Evolutionary conservation across 2,329 filamentous ascomycete species (phyloP).

Genomic region (Sphaerulina vaccinii): DNA sequence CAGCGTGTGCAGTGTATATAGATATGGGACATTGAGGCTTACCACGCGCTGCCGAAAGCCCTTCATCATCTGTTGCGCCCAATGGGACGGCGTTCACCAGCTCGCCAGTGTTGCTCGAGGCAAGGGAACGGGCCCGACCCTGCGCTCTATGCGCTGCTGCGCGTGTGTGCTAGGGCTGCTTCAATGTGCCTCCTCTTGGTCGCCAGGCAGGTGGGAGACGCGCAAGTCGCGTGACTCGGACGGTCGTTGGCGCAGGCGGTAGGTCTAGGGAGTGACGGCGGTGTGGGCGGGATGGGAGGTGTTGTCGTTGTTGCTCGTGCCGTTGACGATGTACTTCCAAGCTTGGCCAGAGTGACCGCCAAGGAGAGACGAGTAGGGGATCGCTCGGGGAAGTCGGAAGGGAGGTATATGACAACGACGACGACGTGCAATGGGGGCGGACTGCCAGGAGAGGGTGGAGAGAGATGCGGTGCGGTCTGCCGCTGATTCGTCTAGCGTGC

Average conservation of each 20-base stretch:
- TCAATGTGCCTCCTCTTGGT: conserved; percentile 4
- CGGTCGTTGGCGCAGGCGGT: background rate
- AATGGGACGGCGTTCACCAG: conserved; percentile 18
- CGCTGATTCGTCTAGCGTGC: conserved; percentile 5
- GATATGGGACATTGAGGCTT: conserved; percentile 49
- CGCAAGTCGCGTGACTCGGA: conserved; percentile 3
- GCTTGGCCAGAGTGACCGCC: conserved; percentile 13
- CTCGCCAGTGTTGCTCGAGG: conserved; percentile 34
- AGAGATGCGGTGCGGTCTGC: conserved; percentile 2
- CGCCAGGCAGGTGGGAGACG: conserved; percentile 1
- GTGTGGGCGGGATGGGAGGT: conserved; percentile 1
- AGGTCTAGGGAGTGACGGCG: background rate
- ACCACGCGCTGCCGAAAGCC: conserved; percentile 97
- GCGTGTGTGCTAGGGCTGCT: background rate
- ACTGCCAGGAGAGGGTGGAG: background rate
- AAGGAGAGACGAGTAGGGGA: conserved; percentile 1
- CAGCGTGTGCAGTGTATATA: conserved; percentile 22
- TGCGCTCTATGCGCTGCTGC: conserved; percentile 14
- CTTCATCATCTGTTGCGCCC: conserved; percentile 65
- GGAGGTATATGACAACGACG: background rate
- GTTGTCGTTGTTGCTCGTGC: conserved; percentile 4
- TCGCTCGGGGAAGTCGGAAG: conserved; percentile 1
- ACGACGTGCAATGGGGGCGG: background rate
- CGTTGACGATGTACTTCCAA: conserved; percentile 11
- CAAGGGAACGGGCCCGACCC: conserved; percentile 28